These are phyloP conservation scores for Berkeleyomyces rouxiae DNA, from an alignment of 2,329 filamentous ascomycete genomes.

Conservation along the genomic window DNA sequence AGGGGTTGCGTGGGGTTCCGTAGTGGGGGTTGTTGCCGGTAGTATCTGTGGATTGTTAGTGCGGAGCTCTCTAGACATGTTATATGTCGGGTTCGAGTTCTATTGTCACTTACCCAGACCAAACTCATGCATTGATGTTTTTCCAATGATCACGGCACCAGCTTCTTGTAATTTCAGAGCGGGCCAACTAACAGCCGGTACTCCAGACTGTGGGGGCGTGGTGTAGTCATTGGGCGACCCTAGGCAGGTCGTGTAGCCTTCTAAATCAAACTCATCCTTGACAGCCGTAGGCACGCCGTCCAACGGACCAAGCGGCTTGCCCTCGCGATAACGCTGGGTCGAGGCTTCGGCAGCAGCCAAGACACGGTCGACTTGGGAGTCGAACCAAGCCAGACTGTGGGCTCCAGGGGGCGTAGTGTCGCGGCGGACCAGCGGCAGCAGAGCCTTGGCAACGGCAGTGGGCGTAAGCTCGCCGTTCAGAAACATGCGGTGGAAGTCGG, in stretches of 20 bases:
- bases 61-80: neutral
- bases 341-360: slow-evolving; percentile 29
- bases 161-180: slow-evolving; percentile 53
- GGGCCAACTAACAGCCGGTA: slow-evolving; percentile 45
- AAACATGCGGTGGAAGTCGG: slow-evolving; percentile 29
- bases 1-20: slow-evolving; percentile 62
- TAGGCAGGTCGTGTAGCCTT: slow-evolving; percentile 53
- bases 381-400: slow-evolving; percentile 29
- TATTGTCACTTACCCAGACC: slow-evolving; percentile 38
- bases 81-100: neutral
- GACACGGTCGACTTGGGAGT: slow-evolving; percentile 26
- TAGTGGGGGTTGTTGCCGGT: slow-evolving; percentile 58
- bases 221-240: slow-evolving; percentile 47
- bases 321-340: slow-evolving; percentile 32
- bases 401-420: slow-evolving; percentile 23
- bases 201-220: slow-evolving; percentile 23
- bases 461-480: slow-evolving; percentile 30
- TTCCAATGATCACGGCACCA: slow-evolving; percentile 55
- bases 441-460: slow-evolving; percentile 26
- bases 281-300: slow-evolving; percentile 60
- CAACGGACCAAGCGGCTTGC: slow-evolving; percentile 42
- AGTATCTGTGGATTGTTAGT: slow-evolving; percentile 31
- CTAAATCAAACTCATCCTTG: slow-evolving; percentile 62
- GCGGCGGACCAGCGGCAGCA: slow-evolving; percentile 30
- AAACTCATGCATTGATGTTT: slow-evolving; percentile 61